Percentiles rank a stretch among this genome's conserved stretches.
phyloP scores from a whole-genome alignment of 257 asterid species.

The Verbena officinalis region DNA sequence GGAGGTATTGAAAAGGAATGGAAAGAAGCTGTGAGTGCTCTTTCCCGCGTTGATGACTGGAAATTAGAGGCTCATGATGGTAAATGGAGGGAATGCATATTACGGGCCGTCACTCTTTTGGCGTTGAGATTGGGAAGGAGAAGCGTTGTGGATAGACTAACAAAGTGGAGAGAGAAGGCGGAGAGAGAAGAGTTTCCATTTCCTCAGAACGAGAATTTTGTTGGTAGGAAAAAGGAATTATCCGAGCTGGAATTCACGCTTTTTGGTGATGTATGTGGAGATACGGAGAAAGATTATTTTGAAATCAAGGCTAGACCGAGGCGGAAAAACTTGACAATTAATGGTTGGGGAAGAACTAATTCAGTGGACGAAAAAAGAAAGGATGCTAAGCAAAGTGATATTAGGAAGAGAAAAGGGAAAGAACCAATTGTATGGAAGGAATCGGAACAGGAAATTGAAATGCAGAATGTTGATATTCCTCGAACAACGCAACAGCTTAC shows the following conservation, averaged over 20 bases:
- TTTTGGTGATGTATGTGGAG: slow-evolving; percentile 77
- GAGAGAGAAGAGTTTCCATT: slow-evolving; percentile 83
- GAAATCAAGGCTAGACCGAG: slow-evolving; percentile 64
- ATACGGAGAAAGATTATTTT: slow-evolving; percentile 64
- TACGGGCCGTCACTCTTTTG: slow-evolving; percentile 63
- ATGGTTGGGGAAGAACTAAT: slow-evolving; percentile 51
- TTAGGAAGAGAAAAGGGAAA: slow-evolving; percentile 64
- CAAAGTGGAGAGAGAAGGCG: slow-evolving; percentile 82
- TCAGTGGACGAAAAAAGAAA: no score
- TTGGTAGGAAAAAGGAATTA: slow-evolving; percentile 80
- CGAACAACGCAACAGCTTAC: slow-evolving; percentile 31
- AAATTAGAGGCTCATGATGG: slow-evolving; percentile 69
- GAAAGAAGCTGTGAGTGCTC: slow-evolving; percentile 60
- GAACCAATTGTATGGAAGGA: slow-evolving; percentile 83
- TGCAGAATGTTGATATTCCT: slow-evolving; percentile 51
- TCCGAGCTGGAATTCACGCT: slow-evolving; percentile 83
- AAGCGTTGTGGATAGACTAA: slow-evolving; percentile 64
- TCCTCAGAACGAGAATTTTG: slow-evolving; percentile 75
- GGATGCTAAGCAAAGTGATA: slow-evolving; percentile 39
- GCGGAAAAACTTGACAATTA: slow-evolving; percentile 53
- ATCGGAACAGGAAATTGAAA: slow-evolving; percentile 80
- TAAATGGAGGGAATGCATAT: slow-evolving; percentile 72
- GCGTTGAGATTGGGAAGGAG: slow-evolving; percentile 72
- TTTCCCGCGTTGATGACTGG: slow-evolving; percentile 72
- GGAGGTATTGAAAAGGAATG: slow-evolving; percentile 75